Percentiles rank a stretch among this genome's conserved stretches.
Evolutionary conservation across 2,329 filamentous ascomycete genomes (phyloP).

Genomic region (Leptographium flavum): DNA sequence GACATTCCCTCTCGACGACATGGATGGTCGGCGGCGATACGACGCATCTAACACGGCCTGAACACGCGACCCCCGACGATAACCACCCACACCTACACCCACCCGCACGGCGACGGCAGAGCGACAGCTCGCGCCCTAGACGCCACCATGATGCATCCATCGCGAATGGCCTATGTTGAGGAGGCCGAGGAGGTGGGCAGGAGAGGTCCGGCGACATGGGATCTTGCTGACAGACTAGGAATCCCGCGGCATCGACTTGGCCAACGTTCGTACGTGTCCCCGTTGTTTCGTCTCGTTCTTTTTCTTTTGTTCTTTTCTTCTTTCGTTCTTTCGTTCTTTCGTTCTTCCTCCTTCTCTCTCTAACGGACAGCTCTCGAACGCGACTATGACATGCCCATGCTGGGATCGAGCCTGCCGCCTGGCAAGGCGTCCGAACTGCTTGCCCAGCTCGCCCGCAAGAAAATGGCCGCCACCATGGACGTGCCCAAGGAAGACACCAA

Average conservation of each 20-base stretch:
- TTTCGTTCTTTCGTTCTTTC: not conserved
- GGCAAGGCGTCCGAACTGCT: conserved; percentile 77
- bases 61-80: too few species aligned
- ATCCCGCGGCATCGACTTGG: conserved; percentile 20
- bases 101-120: too few species aligned
- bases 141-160: conserved; percentile 60
- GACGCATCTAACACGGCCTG: too few species aligned
- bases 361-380: conserved; percentile 42
- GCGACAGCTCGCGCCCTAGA: not conserved
- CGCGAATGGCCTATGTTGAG: conserved; percentile 88
- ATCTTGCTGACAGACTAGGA: not conserved
- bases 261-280: conserved; percentile 32
- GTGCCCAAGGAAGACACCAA: conserved; percentile 85
- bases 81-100: too few species aligned
- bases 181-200: conserved; percentile 50
- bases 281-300: too few species aligned
- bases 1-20: too few species aligned
- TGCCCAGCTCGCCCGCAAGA: conserved; percentile 81
- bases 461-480: conserved; percentile 72
- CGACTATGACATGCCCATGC: conserved; percentile 67
- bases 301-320: not conserved
- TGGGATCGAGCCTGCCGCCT: conserved; percentile 50
- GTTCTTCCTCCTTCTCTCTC: not conserved
- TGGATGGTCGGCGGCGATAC: too few species aligned
- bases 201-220: not conserved